phyloP scores from a whole-genome alignment of 2,329 filamentous ascomycete genomes.

The Acrocalymma vagum region DNA sequence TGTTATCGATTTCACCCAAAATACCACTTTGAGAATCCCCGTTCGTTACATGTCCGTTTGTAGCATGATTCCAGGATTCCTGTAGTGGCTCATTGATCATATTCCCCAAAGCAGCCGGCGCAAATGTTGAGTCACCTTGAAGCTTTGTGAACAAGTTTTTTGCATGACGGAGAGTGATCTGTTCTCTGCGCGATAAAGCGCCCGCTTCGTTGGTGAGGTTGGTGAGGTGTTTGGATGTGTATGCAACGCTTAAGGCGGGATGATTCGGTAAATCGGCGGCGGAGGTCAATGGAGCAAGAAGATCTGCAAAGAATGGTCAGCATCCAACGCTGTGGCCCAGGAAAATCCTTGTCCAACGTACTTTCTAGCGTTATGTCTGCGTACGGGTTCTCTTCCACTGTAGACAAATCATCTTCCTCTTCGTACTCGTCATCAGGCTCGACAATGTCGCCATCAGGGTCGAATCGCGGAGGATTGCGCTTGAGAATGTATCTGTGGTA shows the following conservation, averaged over 20 bases:
- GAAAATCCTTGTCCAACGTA: slow-evolving; percentile 50
- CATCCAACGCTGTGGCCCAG: slow-evolving; percentile 6
- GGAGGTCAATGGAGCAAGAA: slow-evolving; percentile 78
- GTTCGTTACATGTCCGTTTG: slow-evolving; percentile 15
- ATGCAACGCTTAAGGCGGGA: slow-evolving; percentile 77
- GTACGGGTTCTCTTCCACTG: slow-evolving; percentile 75
- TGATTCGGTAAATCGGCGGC: slow-evolving; percentile 79
- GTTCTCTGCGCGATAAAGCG: slow-evolving; percentile 78
- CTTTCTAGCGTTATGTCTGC: slow-evolving; percentile 75
- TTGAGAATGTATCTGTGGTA: slow-evolving; percentile 76
- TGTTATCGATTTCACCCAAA: slow-evolving; percentile 22
- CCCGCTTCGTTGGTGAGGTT: slow-evolving; percentile 75
- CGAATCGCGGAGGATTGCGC: slow-evolving; percentile 75
- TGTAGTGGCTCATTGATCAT: slow-evolving; percentile 45
- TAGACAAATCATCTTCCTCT: slow-evolving; percentile 68
- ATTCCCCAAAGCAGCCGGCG: slow-evolving; percentile 63
- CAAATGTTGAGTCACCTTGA: slow-evolving; percentile 76
- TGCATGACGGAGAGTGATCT: slow-evolving; percentile 74
- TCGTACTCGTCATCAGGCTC: slow-evolving; percentile 77
- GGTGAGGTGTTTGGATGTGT: slow-evolving; percentile 75
- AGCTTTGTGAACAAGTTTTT: slow-evolving; percentile 77
- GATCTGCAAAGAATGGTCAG: slow-evolving; percentile 59
- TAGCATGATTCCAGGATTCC: slow-evolving; percentile 20
- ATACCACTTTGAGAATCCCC: slow-evolving; percentile 12
- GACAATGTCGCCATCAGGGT: slow-evolving; percentile 80